These are phyloP conservation scores for Debaryomyces castellii DNA, from an alignment of 805 yeast species.

Conservation along the genomic window DNA sequence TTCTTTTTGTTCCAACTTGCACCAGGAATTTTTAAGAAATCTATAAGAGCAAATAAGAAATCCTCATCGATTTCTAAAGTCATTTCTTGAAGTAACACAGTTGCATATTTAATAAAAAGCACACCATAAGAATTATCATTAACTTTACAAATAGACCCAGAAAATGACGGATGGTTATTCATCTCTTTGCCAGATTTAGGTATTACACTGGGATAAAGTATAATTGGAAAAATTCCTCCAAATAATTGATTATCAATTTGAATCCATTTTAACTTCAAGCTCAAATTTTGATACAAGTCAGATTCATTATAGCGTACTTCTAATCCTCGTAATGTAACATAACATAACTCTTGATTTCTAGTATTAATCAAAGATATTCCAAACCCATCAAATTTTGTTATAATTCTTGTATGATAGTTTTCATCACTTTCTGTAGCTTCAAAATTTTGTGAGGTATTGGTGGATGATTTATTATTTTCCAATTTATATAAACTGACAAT, in stretches of 20 bases:
- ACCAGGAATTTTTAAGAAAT: slow-evolving; percentile 78
- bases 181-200: slow-evolving; percentile 83
- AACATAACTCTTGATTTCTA: slow-evolving; percentile 73
- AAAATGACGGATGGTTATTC: slow-evolving; percentile 86
- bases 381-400: slow-evolving; percentile 74
- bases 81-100: slow-evolving; percentile 84
- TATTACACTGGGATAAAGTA: slow-evolving; percentile 85
- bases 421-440: slow-evolving; percentile 56
- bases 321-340: slow-evolving; percentile 77
- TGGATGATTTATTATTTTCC: slow-evolving; percentile 20
- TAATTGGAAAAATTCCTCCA: slow-evolving; percentile 85
- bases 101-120: slow-evolving; percentile 85
- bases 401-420: slow-evolving; percentile 50
- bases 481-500: slow-evolving; percentile 72
- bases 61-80: slow-evolving; percentile 94
- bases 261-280: slow-evolving; percentile 86
- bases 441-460: slow-evolving; percentile 46
- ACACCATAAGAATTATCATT: slow-evolving; percentile 93
- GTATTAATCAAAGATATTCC: slow-evolving; percentile 83
- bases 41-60: slow-evolving; percentile 76
- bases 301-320: slow-evolving; percentile 82
- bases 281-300: slow-evolving; percentile 75
- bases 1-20: slow-evolving; percentile 64
- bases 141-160: slow-evolving; percentile 79
- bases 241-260: slow-evolving; percentile 91